A percentile compares a stretch with the other conserved stretches of the same genome.
These are phyloP conservation scores for Suillus brevipes DNA, from an alignment of 768 basidiomycete genomes.

Conservation along the genomic window DNA sequence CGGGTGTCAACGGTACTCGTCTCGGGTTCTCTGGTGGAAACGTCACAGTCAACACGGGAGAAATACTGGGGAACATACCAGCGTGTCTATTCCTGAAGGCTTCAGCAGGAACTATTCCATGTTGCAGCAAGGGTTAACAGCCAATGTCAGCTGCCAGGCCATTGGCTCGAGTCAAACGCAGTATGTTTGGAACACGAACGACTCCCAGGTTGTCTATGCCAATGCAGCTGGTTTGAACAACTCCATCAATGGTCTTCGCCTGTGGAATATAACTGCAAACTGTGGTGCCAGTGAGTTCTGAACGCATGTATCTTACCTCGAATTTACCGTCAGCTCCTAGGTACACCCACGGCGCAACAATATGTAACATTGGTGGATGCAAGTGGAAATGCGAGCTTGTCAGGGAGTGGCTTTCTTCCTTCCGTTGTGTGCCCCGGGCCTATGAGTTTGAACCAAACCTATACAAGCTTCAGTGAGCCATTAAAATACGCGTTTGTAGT, in stretches of 20 bases:
- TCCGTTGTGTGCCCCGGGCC: conserved; percentile 15
- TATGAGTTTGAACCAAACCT: neutral
- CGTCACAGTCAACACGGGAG: neutral
- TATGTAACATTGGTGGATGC: conserved; percentile 10
- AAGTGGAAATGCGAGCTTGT: neutral
- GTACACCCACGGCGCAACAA: neutral
- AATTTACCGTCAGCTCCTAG: neutral
- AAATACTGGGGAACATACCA: neutral
- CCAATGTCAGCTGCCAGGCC: conserved; percentile 1
- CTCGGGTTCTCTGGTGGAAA: neutral
- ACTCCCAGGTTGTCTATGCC: neutral
- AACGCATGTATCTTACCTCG: neutral
- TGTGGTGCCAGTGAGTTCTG: conserved; percentile 3
- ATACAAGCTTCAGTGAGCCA: neutral
- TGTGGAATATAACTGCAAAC: conserved; percentile 8
- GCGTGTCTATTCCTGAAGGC: neutral
- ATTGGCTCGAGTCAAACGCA: conserved; percentile 1
- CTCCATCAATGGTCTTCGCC: neutral
- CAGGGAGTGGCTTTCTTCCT: conserved; percentile 8
- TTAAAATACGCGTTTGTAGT: neutral
- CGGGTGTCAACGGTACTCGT: neutral
- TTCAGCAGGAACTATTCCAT: conserved; percentile 6
- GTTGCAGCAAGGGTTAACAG: conserved; percentile 10
- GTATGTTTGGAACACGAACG: neutral
- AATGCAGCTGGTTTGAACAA: neutral